A percentile compares a stretch with the other conserved stretches of the same genome.
Conservation (phyloP, 495 filamentous ascomycete genomes). For the Acidiella bohemica region DNA sequence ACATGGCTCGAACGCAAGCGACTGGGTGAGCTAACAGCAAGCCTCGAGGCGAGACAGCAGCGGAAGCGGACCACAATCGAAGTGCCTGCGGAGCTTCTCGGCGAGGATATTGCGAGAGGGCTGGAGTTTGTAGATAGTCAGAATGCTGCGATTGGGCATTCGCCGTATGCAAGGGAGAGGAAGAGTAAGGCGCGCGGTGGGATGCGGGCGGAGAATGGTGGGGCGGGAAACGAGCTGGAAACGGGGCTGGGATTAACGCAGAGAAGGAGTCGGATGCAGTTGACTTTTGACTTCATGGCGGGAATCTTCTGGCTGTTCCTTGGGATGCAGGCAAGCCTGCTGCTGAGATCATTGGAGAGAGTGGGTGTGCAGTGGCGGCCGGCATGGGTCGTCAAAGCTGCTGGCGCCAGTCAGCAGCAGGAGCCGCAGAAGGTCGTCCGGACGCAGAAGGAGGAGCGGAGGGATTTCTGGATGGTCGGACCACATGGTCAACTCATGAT, state of each 20-base stretch:
- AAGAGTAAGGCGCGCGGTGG: slow-evolving; percentile 31
- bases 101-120: slow-evolving; percentile 26
- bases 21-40: slow-evolving; percentile 24
- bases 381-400: slow-evolving; percentile 44
- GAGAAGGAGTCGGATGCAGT: slow-evolving; percentile 55
- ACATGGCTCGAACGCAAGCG: slow-evolving; percentile 91
- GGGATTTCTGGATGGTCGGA: slow-evolving; percentile 47
- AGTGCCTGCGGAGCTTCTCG: slow-evolving; percentile 28
- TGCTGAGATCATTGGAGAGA: slow-evolving; percentile 41
- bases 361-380: slow-evolving; percentile 52
- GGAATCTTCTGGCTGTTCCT: slow-evolving; percentile 55
- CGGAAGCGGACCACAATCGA: slow-evolving; percentile 19
- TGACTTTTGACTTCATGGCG: slow-evolving; percentile 59
- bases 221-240: slow-evolving; percentile 19
- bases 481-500: slow-evolving; percentile 43
- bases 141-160: slow-evolving; percentile 9
- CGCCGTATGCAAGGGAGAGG: slow-evolving; percentile 54
- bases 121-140: slow-evolving; percentile 12
- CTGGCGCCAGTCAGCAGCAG: slow-evolving; percentile 18
- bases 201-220: slow-evolving; percentile 22
- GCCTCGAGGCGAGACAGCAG: too few species aligned
- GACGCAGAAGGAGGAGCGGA: neutral
- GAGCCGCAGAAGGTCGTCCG: neutral
- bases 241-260: slow-evolving; percentile 69
- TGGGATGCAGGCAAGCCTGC: slow-evolving; percentile 42